Percentiles rank a stretch among this genome's conserved stretches.
These are phyloP conservation scores for Yamadazyma spencermartinsiae DNA, from an alignment of 1,139 yeast species.

Conservation along the genomic window DNA sequence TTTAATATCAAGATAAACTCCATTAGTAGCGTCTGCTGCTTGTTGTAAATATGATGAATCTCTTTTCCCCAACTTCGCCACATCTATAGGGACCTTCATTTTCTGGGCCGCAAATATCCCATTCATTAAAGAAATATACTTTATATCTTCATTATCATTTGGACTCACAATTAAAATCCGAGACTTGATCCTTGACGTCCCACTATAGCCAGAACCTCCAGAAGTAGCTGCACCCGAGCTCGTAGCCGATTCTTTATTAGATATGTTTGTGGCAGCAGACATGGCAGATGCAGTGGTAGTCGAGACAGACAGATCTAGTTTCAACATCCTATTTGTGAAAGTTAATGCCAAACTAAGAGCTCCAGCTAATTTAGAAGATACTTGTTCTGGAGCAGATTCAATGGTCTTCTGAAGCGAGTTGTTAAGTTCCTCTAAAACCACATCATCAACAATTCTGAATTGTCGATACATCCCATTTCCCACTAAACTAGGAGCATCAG, in stretches of 20 bases:
- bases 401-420: slow-evolving; percentile 38
- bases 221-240: slow-evolving; percentile 13
- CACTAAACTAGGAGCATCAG: slow-evolving; percentile 17
- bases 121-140: slow-evolving; percentile 93
- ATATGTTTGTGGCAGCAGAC: slow-evolving; percentile 37
- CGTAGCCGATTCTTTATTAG: slow-evolving; percentile 15
- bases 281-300: slow-evolving; percentile 52
- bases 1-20: slow-evolving; percentile 77
- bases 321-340: slow-evolving; percentile 70
- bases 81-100: slow-evolving; percentile 85
- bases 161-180: slow-evolving; percentile 74
- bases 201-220: slow-evolving; percentile 19
- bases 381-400: slow-evolving; percentile 20
- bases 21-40: slow-evolving; percentile 93
- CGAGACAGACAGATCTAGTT: slow-evolving; percentile 48
- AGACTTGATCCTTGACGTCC: slow-evolving; percentile 53
- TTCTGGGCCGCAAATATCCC: slow-evolving; percentile 95
- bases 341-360: slow-evolving; percentile 78
- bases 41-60: slow-evolving; percentile 88
- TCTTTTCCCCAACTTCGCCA: slow-evolving; percentile 73
- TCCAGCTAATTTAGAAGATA: slow-evolving; percentile 60
- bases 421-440: slow-evolving; percentile 64
- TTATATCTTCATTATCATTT: slow-evolving; percentile 74
- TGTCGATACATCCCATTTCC: slow-evolving; percentile 73
- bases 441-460: slow-evolving; percentile 78